Evolutionary conservation across 1,139 yeast species (phyloP).

Genomic region (Pichia sp.): DNA sequence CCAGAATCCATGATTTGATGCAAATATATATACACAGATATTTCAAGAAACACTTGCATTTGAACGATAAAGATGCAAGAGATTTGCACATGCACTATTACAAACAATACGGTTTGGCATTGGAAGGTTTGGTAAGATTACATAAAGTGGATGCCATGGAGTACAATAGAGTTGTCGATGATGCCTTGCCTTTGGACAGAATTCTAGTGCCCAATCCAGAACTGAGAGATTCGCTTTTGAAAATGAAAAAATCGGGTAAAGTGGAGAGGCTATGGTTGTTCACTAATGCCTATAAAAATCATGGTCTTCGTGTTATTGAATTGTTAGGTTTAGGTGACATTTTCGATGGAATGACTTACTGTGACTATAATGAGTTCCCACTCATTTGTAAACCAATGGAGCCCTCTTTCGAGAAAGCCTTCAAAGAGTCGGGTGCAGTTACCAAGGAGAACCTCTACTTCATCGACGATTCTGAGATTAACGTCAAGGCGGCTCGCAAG

Average conservation of each 20-base stretch:
- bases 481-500: constrained; percentile 48
- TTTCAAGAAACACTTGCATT: constrained; percentile 55
- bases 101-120: constrained; percentile 82
- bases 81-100: constrained; percentile 68
- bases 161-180: constrained; percentile 84
- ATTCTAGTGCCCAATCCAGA: constrained; percentile 56
- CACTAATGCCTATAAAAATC: constrained; percentile 90
- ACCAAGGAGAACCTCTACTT: constrained; percentile 49
- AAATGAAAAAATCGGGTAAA: constrained; percentile 38
- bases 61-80: constrained; percentile 72
- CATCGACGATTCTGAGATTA: constrained; percentile 76
- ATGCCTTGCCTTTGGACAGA: constrained; percentile 76
- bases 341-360: constrained; percentile 88
- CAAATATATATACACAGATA: constrained; percentile 76
- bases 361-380: constrained; percentile 65
- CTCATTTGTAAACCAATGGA: constrained; percentile 84
- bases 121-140: constrained; percentile 81
- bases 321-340: constrained; percentile 82
- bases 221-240: constrained; percentile 44
- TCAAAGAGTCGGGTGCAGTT: constrained; percentile 52
- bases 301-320: constrained; percentile 70
- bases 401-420: constrained; percentile 47
- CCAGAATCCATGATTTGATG: constrained; percentile 80
- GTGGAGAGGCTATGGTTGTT: constrained; percentile 72
- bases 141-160: constrained; percentile 84